Conservation (phyloP, 495 filamentous ascomycete species). For the Talaromyces borbonicus region DNA sequence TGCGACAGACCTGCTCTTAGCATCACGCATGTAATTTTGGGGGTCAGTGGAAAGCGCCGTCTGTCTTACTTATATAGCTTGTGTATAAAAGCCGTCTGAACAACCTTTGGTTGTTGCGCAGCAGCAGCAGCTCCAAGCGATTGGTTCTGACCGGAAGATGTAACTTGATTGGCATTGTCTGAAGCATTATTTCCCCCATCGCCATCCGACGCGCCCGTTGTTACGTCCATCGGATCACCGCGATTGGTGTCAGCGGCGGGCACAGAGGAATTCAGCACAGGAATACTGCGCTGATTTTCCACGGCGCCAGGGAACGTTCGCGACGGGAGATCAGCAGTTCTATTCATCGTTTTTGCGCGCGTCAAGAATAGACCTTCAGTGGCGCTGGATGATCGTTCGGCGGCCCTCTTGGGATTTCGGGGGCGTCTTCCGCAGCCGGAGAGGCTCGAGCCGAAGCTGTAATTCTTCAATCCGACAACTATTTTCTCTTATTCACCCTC, state of each 20-base stretch:
- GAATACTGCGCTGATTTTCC: slow-evolving; percentile 34
- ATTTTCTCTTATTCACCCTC: no score
- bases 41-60: slow-evolving; percentile 13
- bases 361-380: no score
- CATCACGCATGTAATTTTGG: not conserved
- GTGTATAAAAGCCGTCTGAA: slow-evolving; percentile 99
- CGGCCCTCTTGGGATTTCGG: not conserved
- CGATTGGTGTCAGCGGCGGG: slow-evolving; percentile 25
- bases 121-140: slow-evolving; percentile 62
- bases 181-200: slow-evolving; percentile 38
- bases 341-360: slow-evolving; percentile 22
- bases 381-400: no score
- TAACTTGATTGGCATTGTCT: slow-evolving; percentile 24
- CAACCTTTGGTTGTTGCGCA: slow-evolving; percentile 91
- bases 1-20: slow-evolving; percentile 25
- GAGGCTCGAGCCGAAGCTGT: no score
- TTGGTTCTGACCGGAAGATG: slow-evolving; percentile 35
- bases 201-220: slow-evolving; percentile 36
- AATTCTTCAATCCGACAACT: no score
- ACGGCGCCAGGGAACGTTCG: slow-evolving; percentile 28
- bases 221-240: slow-evolving; percentile 41
- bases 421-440: not conserved
- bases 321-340: slow-evolving; percentile 34
- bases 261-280: slow-evolving; percentile 34
- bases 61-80: slow-evolving; percentile 98